phyloP scores from a whole-genome alignment of 169 alveolate genomes.

The Eimeria sp. region DNA sequence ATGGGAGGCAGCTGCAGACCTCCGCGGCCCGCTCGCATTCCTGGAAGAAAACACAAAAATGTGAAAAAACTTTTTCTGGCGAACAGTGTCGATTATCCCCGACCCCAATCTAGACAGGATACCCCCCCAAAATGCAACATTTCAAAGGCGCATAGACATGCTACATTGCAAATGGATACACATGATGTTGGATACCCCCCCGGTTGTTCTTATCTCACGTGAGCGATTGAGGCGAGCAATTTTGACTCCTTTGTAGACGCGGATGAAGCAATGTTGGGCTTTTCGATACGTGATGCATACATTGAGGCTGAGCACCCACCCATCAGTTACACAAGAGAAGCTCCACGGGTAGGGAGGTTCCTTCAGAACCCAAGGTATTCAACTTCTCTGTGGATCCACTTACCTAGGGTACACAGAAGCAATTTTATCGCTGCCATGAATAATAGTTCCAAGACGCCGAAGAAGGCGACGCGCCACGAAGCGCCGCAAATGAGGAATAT shows the following conservation, averaged over 20 bases:
- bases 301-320: conserved; percentile 35
- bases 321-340: background rate
- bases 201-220: conserved; percentile 1
- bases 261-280: conserved; percentile 4
- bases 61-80: background rate
- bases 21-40: conserved; percentile 67
- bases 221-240: conserved; percentile 33
- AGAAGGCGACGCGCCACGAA: conserved; percentile 58
- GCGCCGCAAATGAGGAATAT: conserved; percentile 6
- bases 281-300: conserved; percentile 65
- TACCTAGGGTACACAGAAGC: conserved; percentile 62
- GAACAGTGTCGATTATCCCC: background rate
- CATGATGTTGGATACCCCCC: background rate
- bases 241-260: conserved; percentile 53
- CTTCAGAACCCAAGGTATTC: background rate
- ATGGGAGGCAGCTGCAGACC: conserved; percentile 60
- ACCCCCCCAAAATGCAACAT: background rate
- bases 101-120: background rate
- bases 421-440: conserved; percentile 53
- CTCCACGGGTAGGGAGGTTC: background rate
- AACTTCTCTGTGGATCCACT: background rate
- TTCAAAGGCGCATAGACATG: background rate
- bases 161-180: background rate
- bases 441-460: conserved; percentile 35
- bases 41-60: background rate